Evolutionary conservation across 495 filamentous ascomycete genomes (phyloP).

Genomic region (Aspergillus indologenus): DNA sequence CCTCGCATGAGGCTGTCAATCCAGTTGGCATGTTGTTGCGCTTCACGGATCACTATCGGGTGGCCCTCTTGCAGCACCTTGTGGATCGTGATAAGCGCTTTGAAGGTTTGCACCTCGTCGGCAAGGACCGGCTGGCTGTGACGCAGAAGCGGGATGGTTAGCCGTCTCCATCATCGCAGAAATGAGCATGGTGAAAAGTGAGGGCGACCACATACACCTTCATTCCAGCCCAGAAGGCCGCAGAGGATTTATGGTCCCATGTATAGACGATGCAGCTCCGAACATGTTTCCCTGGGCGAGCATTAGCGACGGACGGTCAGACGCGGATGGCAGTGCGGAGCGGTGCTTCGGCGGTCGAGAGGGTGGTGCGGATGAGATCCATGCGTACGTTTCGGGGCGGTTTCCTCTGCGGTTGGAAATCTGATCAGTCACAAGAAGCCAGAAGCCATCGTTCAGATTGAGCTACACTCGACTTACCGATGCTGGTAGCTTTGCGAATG

Average conservation of each 20-base stretch:
- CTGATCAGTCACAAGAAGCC: conserved; percentile 26
- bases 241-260: conserved; percentile 97
- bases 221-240: conserved; percentile 96
- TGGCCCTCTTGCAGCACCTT: conserved; percentile 97
- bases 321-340: not conserved
- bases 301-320: conserved; percentile 5
- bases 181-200: not conserved
- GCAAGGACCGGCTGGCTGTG: conserved; percentile 87
- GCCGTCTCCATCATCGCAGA: conserved; percentile 8
- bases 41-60: conserved; percentile 80
- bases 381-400: conserved; percentile 81
- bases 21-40: conserved; percentile 85
- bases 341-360: not conserved
- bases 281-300: conserved; percentile 79
- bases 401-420: conserved; percentile 65
- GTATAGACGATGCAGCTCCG: conserved; percentile 97
- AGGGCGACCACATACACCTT: conserved; percentile 70
- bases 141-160: not conserved
- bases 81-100: conserved; percentile 87
- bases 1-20: conserved; percentile 88
- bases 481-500: conserved; percentile 94
- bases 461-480: conserved; percentile 47
- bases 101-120: conserved; percentile 93
- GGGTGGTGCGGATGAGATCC: not conserved
- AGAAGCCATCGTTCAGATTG: not conserved